Evolutionary conservation across 2,329 filamentous ascomycete genomes (phyloP), one percentile per base, ranked within the genome.

Genomic region (Pezicula carpinea): DNA sequence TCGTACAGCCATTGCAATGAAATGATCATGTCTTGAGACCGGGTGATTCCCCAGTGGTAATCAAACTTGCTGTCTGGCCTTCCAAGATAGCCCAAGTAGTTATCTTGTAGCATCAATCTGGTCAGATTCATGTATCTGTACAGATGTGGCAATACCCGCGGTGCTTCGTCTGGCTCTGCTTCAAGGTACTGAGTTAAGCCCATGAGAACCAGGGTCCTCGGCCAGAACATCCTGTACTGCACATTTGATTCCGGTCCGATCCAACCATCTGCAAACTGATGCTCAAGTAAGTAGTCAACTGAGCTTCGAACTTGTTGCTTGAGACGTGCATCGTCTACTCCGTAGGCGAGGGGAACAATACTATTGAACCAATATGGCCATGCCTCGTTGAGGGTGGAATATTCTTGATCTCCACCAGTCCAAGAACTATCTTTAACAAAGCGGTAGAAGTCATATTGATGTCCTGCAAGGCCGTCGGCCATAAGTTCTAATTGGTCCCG

Each of bases 361-460:
- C 71, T 74, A 53, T 82, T 80, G 55, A 79, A 75, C 74, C 77
- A 81, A 58, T 56, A 56, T 0, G 77, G 75, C 21, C 73, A 69
- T 2, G 70, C 74, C 62, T 82, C 78, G 53, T 79, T 70, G 2
- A 80, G 63, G 18, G 62, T 61, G 11, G 69, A 76, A 54, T 81
- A 81, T 53, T 80, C 76, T 3, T 64, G 58, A 26, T 64, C 54
- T 5, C 76, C 75, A 3, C 75, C 77, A 2, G 76, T 57, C 76
- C 76, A 82, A 14, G 65, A 64, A 4, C 69, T 72, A 48, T 77
- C 59, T 4, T 69, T 65, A 11, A 81, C 75, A 51, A 70, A 76
- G n/a, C 68, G 68, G 61, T 77, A 82, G 53, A 81, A 81, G 39
- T 79, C 71, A 53, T 70, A 69, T 49, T 74, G 53, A 50, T 76